Evolutionary conservation across 2,329 filamentous ascomycete species (phyloP).

Genomic region (Alternaria solani): DNA sequence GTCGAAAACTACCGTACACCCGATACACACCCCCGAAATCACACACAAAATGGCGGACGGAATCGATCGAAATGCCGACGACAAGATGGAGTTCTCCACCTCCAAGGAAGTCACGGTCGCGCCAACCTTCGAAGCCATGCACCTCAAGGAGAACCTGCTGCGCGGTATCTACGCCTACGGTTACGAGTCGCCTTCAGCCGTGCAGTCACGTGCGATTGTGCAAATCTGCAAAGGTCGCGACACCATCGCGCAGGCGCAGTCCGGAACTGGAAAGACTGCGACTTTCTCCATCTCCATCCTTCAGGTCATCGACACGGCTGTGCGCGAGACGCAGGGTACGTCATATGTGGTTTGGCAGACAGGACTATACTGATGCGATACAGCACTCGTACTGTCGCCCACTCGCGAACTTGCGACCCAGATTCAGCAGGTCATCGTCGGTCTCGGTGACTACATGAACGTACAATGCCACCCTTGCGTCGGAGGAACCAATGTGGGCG

Average conservation of each 20-base stretch:
- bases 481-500: constrained; percentile 95
- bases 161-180: constrained; percentile 98
- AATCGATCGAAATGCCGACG: constrained; percentile 91
- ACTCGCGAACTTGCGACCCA: constrained; percentile 97
- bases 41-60: constrained; percentile 80
- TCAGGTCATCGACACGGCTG: constrained; percentile 92
- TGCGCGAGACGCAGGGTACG: constrained; percentile 82
- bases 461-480: constrained; percentile 99
- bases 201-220: constrained; percentile 97
- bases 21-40: neutral
- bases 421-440: constrained; percentile 98
- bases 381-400: constrained; percentile 89
- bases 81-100: constrained; percentile 97
- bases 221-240: constrained; percentile 99
- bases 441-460: constrained; percentile 99
- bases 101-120: constrained; percentile 97
- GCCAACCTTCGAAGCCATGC: constrained; percentile 78
- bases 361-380: constrained; percentile 33
- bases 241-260: constrained; percentile 97
- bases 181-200: constrained; percentile 96
- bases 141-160: constrained; percentile 94
- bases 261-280: constrained; percentile 94
- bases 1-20: constrained; percentile 9
- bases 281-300: constrained; percentile 97
- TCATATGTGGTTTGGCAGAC: neutral